A percentile compares a stretch with the other conserved stretches of the same genome.
These are phyloP conservation scores for Diaporthe aspalathi DNA, from an alignment of 2,329 filamentous ascomycete genomes.

Conservation along the genomic window DNA sequence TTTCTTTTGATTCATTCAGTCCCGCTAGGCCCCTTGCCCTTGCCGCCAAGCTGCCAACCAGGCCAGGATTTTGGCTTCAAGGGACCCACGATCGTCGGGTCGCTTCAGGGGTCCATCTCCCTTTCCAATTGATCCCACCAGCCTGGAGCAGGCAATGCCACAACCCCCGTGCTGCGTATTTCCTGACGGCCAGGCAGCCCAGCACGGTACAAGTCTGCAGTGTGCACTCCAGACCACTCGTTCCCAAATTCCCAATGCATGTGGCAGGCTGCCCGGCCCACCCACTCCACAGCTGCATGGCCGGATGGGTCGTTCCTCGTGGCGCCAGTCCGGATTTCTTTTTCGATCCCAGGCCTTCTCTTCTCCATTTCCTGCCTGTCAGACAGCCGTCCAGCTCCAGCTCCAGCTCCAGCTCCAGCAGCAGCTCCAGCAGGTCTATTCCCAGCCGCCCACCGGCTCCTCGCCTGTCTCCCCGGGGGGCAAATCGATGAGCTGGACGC, in stretches of 20 bases:
- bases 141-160: constrained; percentile 20
- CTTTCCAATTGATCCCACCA: constrained; percentile 29
- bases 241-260: too few species aligned
- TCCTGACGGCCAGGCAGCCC: not conserved
- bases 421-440: constrained; percentile 27
- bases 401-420: constrained; percentile 23
- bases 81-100: constrained; percentile 29
- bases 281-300: constrained; percentile 1
- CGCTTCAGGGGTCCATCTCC: constrained; percentile 30
- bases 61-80: constrained; percentile 18
- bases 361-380: constrained; percentile 25
- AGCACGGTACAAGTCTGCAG: not conserved
- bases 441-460: constrained; percentile 24
- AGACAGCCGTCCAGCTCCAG: not conserved
- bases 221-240: constrained; percentile 17
- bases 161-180: constrained; percentile 4
- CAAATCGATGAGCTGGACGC: constrained; percentile 25
- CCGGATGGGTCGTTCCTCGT: constrained; percentile 29
- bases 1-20: constrained; percentile 25
- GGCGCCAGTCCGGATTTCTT: constrained; percentile 36
- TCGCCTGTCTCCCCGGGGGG: constrained; percentile 16
- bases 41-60: constrained; percentile 28
- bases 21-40: constrained; percentile 11
- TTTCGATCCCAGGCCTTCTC: constrained; percentile 37
- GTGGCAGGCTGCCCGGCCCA: not conserved